phyloP scores from a whole-genome alignment of 305 asterid species.

The Fraxinus greggii region DNA sequence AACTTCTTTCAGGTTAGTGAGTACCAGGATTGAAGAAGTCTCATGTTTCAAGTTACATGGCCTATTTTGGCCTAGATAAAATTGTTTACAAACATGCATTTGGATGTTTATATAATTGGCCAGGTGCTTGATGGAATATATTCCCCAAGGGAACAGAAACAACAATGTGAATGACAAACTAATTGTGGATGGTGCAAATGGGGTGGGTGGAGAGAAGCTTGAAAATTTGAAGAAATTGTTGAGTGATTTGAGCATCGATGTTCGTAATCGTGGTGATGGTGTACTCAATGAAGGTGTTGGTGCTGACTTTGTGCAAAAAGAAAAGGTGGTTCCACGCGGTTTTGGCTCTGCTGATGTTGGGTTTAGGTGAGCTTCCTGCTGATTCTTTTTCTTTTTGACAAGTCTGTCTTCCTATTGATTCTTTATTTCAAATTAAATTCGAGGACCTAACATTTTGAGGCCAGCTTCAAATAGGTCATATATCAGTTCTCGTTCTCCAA shows the following conservation, averaged over 20 bases:
- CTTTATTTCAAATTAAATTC: conserved; percentile 2
- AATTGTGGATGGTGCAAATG: conserved; percentile 88
- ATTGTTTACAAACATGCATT: neutral
- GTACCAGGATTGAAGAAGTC: neutral
- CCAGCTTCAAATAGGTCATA: neutral
- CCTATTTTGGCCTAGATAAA: neutral
- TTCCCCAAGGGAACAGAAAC: conserved; percentile 43
- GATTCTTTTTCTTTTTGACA: neutral
- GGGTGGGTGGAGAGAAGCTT: conserved; percentile 88
- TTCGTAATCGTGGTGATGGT: conserved; percentile 77
- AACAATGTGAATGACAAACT: conserved; percentile 41
- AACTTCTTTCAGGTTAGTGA: conserved; percentile 65
- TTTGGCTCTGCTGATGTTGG: conserved; percentile 66
- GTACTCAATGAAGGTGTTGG: conserved; percentile 90
- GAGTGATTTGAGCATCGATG: conserved; percentile 50
- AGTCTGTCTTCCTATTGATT: neutral
- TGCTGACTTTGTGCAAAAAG: conserved; percentile 96
- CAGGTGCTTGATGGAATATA: conserved; percentile 72
- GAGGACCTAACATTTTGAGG: conserved; percentile 2
- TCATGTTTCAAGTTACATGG: neutral
- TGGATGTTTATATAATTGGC: conserved; percentile 18
- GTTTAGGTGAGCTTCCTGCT: conserved; percentile 50
- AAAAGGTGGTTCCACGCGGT: conserved; percentile 73
- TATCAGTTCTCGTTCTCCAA: neutral
- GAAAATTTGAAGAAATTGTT: conserved; percentile 51